Evolutionary conservation across 768 basidiomycete genomes (phyloP).

Genomic region (Panaeolus papilionaceus): DNA sequence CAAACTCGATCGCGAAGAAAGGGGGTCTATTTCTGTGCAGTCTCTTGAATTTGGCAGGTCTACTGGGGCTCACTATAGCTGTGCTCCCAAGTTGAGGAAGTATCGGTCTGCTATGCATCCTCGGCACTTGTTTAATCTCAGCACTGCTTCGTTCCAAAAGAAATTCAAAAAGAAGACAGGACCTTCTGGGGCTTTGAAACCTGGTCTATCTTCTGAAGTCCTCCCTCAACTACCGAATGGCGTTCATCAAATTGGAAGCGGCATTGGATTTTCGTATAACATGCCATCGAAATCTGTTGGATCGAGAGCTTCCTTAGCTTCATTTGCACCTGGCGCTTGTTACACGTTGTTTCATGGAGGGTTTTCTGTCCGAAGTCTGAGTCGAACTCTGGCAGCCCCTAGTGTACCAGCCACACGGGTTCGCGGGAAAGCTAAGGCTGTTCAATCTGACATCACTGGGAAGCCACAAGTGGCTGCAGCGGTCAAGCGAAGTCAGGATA

Average conservation of each 20-base stretch:
- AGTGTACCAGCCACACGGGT: not conserved
- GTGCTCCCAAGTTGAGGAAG: constrained; percentile 45
- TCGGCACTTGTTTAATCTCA: constrained; percentile 36
- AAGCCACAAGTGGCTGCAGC: not conserved
- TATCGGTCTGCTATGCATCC: constrained; percentile 41
- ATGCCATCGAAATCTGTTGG: constrained; percentile 33
- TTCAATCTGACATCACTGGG: not conserved
- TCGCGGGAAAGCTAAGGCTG: constrained; percentile 19
- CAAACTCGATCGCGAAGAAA: constrained; percentile 47
- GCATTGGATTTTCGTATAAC: constrained; percentile 58
- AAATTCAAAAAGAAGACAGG: constrained; percentile 48
- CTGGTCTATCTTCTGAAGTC: constrained; percentile 31
- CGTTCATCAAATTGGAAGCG: constrained; percentile 53
- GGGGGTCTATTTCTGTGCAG: constrained; percentile 25
- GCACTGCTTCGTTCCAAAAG: constrained; percentile 40
- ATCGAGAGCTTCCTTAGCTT: constrained; percentile 30
- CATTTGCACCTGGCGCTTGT: constrained; percentile 29
- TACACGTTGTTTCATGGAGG: constrained; percentile 28
- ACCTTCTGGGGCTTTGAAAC: constrained; percentile 38
- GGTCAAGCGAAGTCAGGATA: constrained; percentile 2
- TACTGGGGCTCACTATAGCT: constrained; percentile 28
- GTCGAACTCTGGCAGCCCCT: constrained; percentile 23
- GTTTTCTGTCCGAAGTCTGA: constrained; percentile 28
- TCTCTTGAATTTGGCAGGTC: constrained; percentile 31
- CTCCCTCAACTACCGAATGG: constrained; percentile 49